Base-by-base conservation (phyloP, 2,329 filamentous ascomycete species). In the Balansia obtecta region DNA sequence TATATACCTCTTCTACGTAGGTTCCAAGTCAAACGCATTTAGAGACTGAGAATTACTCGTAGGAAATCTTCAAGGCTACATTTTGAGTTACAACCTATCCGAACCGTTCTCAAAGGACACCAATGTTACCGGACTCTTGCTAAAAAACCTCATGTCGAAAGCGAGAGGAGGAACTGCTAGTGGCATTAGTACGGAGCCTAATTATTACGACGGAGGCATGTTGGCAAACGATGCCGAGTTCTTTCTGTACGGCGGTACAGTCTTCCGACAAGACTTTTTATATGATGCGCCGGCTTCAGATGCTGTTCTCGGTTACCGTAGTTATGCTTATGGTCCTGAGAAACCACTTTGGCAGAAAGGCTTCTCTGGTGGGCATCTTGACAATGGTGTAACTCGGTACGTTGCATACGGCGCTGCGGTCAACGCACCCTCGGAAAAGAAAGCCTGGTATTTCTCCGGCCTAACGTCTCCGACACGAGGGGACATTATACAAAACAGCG, bases 381-480 rank as follows among this genome's bases (percentile, higher is more conserved):
- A 71, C 2, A 54, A 65, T 3, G 63, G 58, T 7, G 61, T 84
- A 5, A 85, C 76, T 18, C 71, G 77, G 46, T 86, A 84, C 57
- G 57, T 87, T 20, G 77, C 82, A 0, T 80, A 76, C 55, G 84
- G 85, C 16, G 84, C 76, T 2, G 75, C 73, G 0, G 80, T 73
- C 11, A 85, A 71, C 42, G 80, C 77, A 0, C 83, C 83, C 0
- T 86, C 82, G 0, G 84, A 88, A 62, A 82, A 86, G 54, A 73
- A 80, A 56, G 82, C 81, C 0, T 88, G 80, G 69, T 87, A 87
- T 57, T 85, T 88, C 55, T 78, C 80, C 0, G 85, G 85, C 0
- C 66, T 83, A 62, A 74, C 69, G 13, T 72, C 78, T 0, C 62
- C 69, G 0, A 63, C 64, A 12, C 72, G 67, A 57, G 79, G 78